Base-by-base conservation (phyloP, 2,329 filamentous ascomycete genomes). In the Blastomyces percursus region DNA sequence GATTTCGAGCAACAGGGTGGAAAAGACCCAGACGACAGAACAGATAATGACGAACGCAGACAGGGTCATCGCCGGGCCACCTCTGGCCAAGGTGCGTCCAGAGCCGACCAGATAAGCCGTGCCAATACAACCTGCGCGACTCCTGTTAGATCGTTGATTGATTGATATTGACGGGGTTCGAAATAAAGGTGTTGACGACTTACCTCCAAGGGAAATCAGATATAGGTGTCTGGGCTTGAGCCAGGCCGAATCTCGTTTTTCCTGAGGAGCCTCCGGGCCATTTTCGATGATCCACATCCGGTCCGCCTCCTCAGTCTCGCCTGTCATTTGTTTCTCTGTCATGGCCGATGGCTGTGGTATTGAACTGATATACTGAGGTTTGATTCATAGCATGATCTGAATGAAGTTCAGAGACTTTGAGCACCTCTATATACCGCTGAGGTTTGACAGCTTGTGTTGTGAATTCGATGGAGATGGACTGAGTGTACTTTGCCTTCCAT, bases 11-110 rank as follows among this genome's bases (percentile, higher is more conserved):
- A 61, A 24, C 32, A 61, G 42, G 2, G 46, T 61, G 48, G 46
- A 61, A 61, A 61, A 61, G 46, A 54, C 46, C 40, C 42, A 61
- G n/a, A 61, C 59, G n/a, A 61, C 59, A 7, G 59, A 61, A 52
- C 42, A 50, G 24, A 61, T 61, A 40, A 54, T 19, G 42, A 61
- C n/a, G 32, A 35, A 61, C 2, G 40, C 27, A 35, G 59, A 46
- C 8, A 61, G 44, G 12, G 35, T 48, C 19, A 61, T 61, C 38
- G 59, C 46, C 16, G 46, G 59, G 0, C 59, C 44, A 21, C 59
- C 59, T 61, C 59, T 61, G 44, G 40, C 42, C 48, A 61, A 52
- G 21, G 42, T 61, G 14, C 59, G 59, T 61, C 59, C 59, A 51
- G 59, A 54, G 14, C 59, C 59, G 27, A 61, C 59, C 59, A 61